Conservation (phyloP, 208 protist genomes). For the Trypanosoma lewisi region DNA sequence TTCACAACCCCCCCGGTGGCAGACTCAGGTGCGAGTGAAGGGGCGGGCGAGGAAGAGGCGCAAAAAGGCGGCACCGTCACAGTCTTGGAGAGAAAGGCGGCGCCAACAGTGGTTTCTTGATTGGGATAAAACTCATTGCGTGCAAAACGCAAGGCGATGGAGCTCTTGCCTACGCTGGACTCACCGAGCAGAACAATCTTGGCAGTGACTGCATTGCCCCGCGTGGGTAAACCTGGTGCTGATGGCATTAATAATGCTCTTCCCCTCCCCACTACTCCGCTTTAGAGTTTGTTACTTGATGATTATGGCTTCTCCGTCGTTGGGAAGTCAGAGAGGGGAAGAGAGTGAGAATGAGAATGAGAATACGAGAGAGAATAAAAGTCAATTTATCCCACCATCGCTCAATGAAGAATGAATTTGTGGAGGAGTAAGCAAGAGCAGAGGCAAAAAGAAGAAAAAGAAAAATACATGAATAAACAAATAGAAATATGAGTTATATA, state of each 20-base stretch:
- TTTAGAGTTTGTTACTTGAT: too few species aligned
- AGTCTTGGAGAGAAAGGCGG: conserved; percentile 81
- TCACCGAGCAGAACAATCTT: conserved; percentile 92
- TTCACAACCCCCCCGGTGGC: conserved; percentile 31
- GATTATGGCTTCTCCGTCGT: background rate
- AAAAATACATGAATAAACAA: background rate
- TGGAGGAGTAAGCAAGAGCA: background rate
- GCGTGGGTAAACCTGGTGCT: background rate
- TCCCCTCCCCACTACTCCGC: too few species aligned
- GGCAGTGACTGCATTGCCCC: conserved; percentile 40
- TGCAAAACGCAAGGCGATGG: conserved; percentile 82
- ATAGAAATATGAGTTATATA: too few species aligned
- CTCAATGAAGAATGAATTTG: background rate
- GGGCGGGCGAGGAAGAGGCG: conserved; percentile 26
- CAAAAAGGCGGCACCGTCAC: conserved; percentile 59
- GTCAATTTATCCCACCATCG: background rate
- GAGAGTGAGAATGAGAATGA: background rate
- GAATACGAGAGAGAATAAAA: background rate
- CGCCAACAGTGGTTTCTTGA: conserved; percentile 87
- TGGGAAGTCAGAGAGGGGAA: background rate
- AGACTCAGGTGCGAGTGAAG: too few species aligned
- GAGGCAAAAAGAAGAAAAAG: background rate
- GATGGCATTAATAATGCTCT: conserved; percentile 2
- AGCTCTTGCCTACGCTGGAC: conserved; percentile 87
- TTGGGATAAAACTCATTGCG: conserved; percentile 81